A percentile compares a stretch with the other conserved stretches of the same genome.
Evolutionary conservation across 2,329 filamentous ascomycete species (phyloP).

Genomic region (Amylocarpus encephaloides): DNA sequence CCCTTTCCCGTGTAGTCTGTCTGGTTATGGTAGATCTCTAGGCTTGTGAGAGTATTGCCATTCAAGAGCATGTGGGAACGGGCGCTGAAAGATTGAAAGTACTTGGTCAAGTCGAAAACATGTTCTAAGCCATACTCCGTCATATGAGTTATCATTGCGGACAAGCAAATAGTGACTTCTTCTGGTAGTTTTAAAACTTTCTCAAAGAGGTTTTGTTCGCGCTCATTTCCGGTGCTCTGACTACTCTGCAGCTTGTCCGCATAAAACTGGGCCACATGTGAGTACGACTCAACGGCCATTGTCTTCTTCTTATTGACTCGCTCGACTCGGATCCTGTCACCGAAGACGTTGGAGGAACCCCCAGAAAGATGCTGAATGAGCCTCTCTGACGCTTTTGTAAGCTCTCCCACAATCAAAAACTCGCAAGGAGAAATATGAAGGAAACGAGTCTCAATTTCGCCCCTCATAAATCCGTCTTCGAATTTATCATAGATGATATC

Average conservation of each 20-base stretch:
- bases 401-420: constrained; percentile 83
- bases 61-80: constrained; percentile 94
- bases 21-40: constrained; percentile 93
- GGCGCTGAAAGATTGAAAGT: constrained; percentile 93
- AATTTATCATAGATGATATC: constrained; percentile 96
- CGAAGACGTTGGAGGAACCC: constrained; percentile 85
- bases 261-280: constrained; percentile 89
- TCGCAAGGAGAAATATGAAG: constrained; percentile 95
- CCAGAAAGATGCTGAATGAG: constrained; percentile 84
- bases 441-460: constrained; percentile 90
- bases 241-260: constrained; percentile 71
- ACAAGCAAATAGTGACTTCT: constrained; percentile 82
- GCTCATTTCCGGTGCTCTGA: constrained; percentile 44
- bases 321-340: constrained; percentile 83
- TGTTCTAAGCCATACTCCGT: constrained; percentile 90
- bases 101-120: constrained; percentile 92
- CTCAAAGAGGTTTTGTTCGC: constrained; percentile 64
- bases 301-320: constrained; percentile 69
- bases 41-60: constrained; percentile 85
- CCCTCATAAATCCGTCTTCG: constrained; percentile 95
- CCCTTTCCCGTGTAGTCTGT: constrained; percentile 81
- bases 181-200: constrained; percentile 82
- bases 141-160: constrained; percentile 91
- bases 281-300: constrained; percentile 76
- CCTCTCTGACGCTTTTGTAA: constrained; percentile 89